Percentiles rank a stretch among this genome's conserved stretches.
phyloP scores from a whole-genome alignment of 108 stramenopile genomes.

The Fragilaria crotonensis region DNA sequence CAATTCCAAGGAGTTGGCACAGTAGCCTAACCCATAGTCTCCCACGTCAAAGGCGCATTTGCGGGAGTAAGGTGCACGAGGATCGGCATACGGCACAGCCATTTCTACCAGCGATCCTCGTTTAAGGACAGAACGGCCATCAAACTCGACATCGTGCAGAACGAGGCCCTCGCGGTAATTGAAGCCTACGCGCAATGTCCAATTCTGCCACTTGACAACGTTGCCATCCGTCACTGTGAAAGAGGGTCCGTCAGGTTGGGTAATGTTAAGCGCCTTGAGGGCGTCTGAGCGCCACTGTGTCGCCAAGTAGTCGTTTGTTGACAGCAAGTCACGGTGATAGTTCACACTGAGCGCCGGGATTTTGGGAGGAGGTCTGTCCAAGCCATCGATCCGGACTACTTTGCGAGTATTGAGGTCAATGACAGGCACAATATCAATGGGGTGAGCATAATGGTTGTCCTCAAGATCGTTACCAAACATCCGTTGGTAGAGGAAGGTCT shows the following conservation, averaged over 20 bases:
- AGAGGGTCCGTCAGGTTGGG: conserved; percentile 61
- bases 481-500: conserved; percentile 58
- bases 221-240: conserved; percentile 47
- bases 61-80: conserved; percentile 36
- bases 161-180: conserved; percentile 65
- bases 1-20: conserved; percentile 49
- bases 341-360: conserved; percentile 35
- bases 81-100: conserved; percentile 72
- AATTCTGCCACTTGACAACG: conserved; percentile 54
- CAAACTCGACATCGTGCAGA: conserved; percentile 45
- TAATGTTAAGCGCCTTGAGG: conserved; percentile 34
- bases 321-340: conserved; percentile 46
- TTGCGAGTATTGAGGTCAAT: conserved; percentile 42
- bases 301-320: conserved; percentile 41
- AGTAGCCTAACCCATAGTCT: conserved; percentile 47
- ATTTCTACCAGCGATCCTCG: conserved; percentile 62
- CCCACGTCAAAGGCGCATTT: conserved; percentile 60
- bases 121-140: conserved; percentile 43
- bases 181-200: conserved; percentile 59
- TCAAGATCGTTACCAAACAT: conserved; percentile 29
- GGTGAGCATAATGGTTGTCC: conserved; percentile 74
- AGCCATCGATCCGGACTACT: conserved; percentile 47
- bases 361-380: conserved; percentile 30
- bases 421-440: conserved; percentile 61
- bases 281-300: conserved; percentile 24